Conservation (phyloP, 208 protist species). For the Trichomonas tenax region DNA sequence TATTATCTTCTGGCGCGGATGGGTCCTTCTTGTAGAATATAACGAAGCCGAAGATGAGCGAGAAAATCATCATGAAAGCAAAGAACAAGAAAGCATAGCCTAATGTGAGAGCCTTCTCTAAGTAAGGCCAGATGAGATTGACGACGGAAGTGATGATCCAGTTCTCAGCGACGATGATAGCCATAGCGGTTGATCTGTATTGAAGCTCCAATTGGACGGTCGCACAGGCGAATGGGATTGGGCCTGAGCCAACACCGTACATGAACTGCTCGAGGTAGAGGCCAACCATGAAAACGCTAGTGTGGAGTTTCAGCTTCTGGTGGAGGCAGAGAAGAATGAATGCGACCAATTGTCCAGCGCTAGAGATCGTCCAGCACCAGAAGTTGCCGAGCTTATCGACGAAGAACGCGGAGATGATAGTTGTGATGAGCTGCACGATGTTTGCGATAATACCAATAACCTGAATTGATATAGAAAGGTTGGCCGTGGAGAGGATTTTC, state of each 20-base stretch:
- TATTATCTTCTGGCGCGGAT: not conserved
- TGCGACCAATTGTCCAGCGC: not conserved
- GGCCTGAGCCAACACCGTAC: not conserved
- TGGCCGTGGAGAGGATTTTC: not conserved
- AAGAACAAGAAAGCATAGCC: not conserved
- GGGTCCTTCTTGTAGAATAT: not conserved
- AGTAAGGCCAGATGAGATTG: not conserved
- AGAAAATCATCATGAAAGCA: not conserved
- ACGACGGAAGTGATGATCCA: not conserved
- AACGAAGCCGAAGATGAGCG: not conserved
- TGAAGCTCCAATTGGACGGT: not conserved
- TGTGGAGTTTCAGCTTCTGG: not conserved
- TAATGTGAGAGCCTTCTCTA: not conserved
- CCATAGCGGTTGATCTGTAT: not conserved
- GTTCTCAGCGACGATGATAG: not conserved
- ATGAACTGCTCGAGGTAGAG: not conserved
- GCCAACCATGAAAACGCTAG: not conserved
- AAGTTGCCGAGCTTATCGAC: not conserved
- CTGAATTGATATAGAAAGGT: not conserved
- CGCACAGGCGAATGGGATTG: not conserved
- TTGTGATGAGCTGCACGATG: not conserved
- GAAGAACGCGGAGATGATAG: not conserved
- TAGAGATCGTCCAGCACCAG: not conserved
- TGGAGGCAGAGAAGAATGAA: not conserved
- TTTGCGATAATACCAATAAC: not conserved